Base-by-base conservation (phyloP, 192 early-diverging fungal genomes). In the Backusella australiensis region DNA sequence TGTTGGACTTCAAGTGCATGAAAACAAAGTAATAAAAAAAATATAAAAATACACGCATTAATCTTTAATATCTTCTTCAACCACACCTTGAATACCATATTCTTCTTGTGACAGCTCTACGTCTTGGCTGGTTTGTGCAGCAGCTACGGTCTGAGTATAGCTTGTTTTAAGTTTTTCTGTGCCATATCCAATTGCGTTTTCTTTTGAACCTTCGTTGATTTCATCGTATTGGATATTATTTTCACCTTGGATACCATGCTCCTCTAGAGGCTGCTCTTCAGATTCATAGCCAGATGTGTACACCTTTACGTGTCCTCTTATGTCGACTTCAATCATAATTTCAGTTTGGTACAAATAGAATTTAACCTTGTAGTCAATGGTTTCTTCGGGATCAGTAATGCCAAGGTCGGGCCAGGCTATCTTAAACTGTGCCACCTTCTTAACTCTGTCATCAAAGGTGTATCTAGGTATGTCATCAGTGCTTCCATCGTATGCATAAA, bases 291-390 rank as follows among this genome's bases (percentile, higher is more conserved):
- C 56, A 29, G 56, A 26, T 63, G 8, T 9, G 9, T 63, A 63
- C 2, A 29, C 11, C n/a, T 14, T 11, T 63, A 29, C 12, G 9
- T 29, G 56, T 29, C 56, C 56, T 63, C 56, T 63, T n/a, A 63
- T 8, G 29, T 63, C 56, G 11, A 63, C 68, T 21, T 69, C 38
- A 21, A 69, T 69, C 34, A 36, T 34, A 9, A 69, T 69, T 41
- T 69, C 68, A 11, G 68, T 69, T 26, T 39, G 39, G n/a, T 41
- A 36, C 21, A 69, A n/a, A 41, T 69, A 69, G n/a, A 69, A 39
- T 38, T 36, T 41, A 38, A 69, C 39, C n/a, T 36, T 36, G 3
- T 39, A 23, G 7, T 38, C 34, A 7, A 69, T 69, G n/a, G 4
- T 26, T 36, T 69, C 34, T 38, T 41, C 68, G 41, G n/a, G 21